Evolutionary conservation across 1,284 basidiomycete species (phyloP).

Genomic region (Ceratobasidium sp.): DNA sequence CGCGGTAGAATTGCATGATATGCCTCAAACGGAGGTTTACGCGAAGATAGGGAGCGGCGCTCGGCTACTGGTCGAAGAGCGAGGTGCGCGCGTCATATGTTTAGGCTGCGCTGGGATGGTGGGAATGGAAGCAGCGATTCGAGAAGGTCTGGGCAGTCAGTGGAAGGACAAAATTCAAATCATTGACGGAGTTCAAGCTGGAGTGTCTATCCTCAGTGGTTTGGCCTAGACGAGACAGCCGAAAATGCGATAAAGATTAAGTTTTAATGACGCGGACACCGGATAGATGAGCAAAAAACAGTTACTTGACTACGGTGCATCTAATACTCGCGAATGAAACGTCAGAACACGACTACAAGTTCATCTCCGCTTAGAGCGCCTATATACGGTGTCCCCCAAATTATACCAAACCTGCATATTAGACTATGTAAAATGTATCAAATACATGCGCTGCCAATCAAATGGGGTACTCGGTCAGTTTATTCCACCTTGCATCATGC

Average conservation of each 20-base stretch:
- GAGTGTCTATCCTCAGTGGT: slow-evolving; percentile 52
- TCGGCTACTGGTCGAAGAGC: slow-evolving; percentile 54
- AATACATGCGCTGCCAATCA: slow-evolving; percentile 17
- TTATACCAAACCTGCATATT: neutral
- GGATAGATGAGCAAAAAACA: neutral
- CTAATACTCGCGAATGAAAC: too few species aligned
- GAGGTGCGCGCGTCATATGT: slow-evolving; percentile 61
- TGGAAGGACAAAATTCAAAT: slow-evolving; percentile 57
- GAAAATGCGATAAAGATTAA: neutral
- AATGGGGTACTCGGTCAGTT: neutral
- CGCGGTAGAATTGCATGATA: slow-evolving; percentile 63
- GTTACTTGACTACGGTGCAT: too few species aligned
- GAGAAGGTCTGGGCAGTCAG: slow-evolving; percentile 55
- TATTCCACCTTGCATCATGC: too few species aligned
- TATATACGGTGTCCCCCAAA: neutral
- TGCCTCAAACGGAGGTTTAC: slow-evolving; percentile 58
- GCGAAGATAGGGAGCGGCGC: slow-evolving; percentile 57
- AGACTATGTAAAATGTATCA: neutral
- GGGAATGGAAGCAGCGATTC: slow-evolving; percentile 62
- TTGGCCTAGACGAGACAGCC: neutral
- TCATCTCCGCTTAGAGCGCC: neutral
- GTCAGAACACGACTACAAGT: neutral
- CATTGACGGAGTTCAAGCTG: slow-evolving; percentile 63
- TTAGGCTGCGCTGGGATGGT: slow-evolving; percentile 68
- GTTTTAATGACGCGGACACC: neutral